Percentiles rank a stretch among this genome's conserved stretches.
Conservation (phyloP, 257 asterid genomes). For the Echium plantagineum region DNA sequence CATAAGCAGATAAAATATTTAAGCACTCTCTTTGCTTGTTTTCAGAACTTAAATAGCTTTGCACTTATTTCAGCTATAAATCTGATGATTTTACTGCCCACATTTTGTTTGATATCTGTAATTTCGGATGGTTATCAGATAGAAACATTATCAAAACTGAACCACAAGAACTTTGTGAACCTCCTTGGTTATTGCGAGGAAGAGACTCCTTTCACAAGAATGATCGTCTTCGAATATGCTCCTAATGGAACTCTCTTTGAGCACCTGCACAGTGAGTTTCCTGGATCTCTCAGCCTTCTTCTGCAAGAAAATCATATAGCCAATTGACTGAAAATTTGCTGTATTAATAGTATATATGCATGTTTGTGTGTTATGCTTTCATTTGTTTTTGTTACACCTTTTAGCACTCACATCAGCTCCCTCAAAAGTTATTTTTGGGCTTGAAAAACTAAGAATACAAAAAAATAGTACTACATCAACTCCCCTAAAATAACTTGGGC, state of each 20-base stretch:
- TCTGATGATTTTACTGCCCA: constrained; percentile 1
- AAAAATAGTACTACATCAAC: no score
- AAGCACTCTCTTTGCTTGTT: not conserved
- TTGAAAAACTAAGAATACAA: no score
- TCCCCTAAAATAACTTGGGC: no score
- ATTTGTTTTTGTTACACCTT: no score
- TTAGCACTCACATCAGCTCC: no score
- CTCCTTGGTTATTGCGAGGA: constrained; percentile 77
- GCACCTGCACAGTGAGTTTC: constrained; percentile 75
- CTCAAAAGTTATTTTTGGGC: no score
- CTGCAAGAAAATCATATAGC: not conserved
- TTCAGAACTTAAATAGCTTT: not conserved
- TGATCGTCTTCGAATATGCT: constrained; percentile 92
- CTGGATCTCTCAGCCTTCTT: not conserved
- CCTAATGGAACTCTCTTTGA: constrained; percentile 93
- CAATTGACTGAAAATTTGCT: not conserved
- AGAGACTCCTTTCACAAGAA: constrained; percentile 77
- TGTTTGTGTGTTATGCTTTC: no score
- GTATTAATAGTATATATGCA: not conserved
- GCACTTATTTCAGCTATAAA: not conserved
- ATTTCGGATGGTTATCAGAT: constrained; percentile 28
- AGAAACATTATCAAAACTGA: constrained; percentile 67
- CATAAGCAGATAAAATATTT: not conserved
- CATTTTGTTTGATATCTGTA: not conserved
- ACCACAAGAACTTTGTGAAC: constrained; percentile 78